Conservation (phyloP, 306 rosid species). For the Rosa rugosa region DNA sequence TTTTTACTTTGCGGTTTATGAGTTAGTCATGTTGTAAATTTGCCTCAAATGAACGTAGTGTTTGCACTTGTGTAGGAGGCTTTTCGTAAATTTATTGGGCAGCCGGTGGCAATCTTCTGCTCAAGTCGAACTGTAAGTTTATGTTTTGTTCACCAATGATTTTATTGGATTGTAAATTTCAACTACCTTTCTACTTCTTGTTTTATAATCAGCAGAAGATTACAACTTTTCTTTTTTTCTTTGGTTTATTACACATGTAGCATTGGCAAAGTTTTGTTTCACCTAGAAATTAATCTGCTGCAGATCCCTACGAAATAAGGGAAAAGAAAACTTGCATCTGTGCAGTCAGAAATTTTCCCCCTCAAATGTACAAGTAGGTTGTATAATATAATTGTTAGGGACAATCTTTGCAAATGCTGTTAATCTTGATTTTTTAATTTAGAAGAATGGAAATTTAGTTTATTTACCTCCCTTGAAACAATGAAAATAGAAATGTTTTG, state of each 20-base stretch:
- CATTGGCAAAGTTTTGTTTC: background rate
- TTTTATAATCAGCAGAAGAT: background rate
- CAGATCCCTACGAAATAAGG: background rate
- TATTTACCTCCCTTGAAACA: no score
- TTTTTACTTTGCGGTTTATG: background rate
- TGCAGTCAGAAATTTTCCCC: no score
- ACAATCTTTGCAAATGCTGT: background rate
- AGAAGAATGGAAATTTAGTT: background rate
- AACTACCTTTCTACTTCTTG: background rate
- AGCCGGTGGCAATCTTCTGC: slow-evolving; percentile 64
- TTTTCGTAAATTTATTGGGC: slow-evolving; percentile 78
- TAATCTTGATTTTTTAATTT: background rate
- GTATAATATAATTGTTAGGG: no score
- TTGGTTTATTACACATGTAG: background rate
- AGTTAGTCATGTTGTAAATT: slow-evolving; percentile 1
- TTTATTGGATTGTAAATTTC: background rate
- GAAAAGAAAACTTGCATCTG: no score
- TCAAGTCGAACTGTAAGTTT: slow-evolving; percentile 92
- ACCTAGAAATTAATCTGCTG: background rate
- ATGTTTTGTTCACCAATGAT: background rate
- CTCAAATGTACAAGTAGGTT: background rate
- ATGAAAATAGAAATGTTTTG: no score
- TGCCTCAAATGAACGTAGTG: background rate
- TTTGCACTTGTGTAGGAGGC: slow-evolving; percentile 57
- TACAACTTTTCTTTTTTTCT: background rate